Evolutionary conservation across 768 basidiomycete genomes (phyloP).

Genomic region (Rhodocollybia butyracea): DNA sequence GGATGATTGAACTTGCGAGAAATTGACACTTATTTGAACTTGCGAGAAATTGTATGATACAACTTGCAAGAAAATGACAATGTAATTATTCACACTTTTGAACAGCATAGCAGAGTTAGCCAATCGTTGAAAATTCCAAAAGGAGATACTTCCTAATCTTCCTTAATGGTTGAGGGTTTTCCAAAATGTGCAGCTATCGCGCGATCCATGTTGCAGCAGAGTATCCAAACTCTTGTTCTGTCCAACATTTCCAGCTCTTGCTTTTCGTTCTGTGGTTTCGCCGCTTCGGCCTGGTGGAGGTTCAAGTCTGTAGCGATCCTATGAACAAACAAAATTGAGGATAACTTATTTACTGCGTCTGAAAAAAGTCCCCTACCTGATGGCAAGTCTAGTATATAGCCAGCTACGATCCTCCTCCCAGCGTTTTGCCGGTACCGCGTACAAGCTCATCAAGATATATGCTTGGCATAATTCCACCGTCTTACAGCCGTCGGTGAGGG

Average conservation of each 20-base stretch:
- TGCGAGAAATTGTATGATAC: no score
- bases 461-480: conserved; percentile 90
- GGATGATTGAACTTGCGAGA: no score
- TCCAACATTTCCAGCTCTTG: conserved; percentile 87
- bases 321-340: not conserved
- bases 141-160: conserved; percentile 58
- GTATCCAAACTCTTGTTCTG: conserved; percentile 84
- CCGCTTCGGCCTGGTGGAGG: conserved; percentile 62
- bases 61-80: no score
- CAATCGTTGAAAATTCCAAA: not conserved
- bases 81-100: conserved; percentile 58
- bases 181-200: conserved; percentile 88
- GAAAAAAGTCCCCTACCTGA: conserved; percentile 43
- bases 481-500: conserved; percentile 77
- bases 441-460: conserved; percentile 84
- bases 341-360: not conserved
- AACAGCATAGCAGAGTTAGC: conserved; percentile 36
- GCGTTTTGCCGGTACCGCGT: conserved; percentile 71
- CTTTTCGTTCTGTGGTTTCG: conserved; percentile 63
- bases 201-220: conserved; percentile 85
- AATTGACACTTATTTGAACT: no score
- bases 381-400: conserved; percentile 85
- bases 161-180: conserved; percentile 84
- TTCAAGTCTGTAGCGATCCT: conserved; percentile 90
- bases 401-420: conserved; percentile 94